Conservation (phyloP, 208 protist species). For the Naegleria lovaniensis region DNA sequence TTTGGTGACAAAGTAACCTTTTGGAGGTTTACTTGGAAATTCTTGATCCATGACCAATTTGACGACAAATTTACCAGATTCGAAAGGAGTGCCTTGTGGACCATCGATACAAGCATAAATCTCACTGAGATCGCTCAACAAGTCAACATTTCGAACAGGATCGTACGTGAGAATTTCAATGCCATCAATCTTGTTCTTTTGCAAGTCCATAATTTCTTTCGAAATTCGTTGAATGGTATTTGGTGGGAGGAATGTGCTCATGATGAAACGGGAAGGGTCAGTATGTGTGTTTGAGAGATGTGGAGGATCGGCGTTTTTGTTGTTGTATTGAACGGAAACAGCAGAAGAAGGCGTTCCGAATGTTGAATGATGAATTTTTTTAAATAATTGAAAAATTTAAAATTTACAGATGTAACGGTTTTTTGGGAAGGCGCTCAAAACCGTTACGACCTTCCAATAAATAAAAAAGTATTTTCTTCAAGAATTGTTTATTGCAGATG, state of each 20-base stretch:
- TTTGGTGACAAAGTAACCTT: slow-evolving; percentile 92
- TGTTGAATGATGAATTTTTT: too few relatives aligned
- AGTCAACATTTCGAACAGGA: slow-evolving; percentile 33
- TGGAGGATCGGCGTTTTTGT: too few relatives aligned
- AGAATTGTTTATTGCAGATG: too few relatives aligned
- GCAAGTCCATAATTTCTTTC: slow-evolving; percentile 52
- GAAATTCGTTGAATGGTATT: slow-evolving; percentile 47
- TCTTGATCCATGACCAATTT: slow-evolving; percentile 77
- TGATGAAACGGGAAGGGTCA: background rate
- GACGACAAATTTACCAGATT: slow-evolving; percentile 82
- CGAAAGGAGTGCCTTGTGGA: slow-evolving; percentile 88
- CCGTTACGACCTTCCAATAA: too few relatives aligned
- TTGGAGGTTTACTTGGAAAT: slow-evolving; percentile 89
- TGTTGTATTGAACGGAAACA: too few relatives aligned
- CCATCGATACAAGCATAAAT: slow-evolving; percentile 83
- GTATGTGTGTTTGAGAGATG: too few relatives aligned
- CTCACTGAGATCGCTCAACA: slow-evolving; percentile 78
- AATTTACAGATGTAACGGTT: too few relatives aligned
- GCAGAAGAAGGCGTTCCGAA: too few relatives aligned
- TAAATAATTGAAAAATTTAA: too few relatives aligned
- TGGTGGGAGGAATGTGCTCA: slow-evolving; percentile 38
- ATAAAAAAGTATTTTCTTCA: too few relatives aligned
- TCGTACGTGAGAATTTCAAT: slow-evolving; percentile 55
- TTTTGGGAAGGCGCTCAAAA: too few relatives aligned
- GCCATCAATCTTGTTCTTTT: slow-evolving; percentile 58